Evolutionary conservation across 225 moss, liverwort and hornwort species (phyloP), one percentile per base, ranked within the genome.

Genomic region (Antitrichia curtipendula): DNA sequence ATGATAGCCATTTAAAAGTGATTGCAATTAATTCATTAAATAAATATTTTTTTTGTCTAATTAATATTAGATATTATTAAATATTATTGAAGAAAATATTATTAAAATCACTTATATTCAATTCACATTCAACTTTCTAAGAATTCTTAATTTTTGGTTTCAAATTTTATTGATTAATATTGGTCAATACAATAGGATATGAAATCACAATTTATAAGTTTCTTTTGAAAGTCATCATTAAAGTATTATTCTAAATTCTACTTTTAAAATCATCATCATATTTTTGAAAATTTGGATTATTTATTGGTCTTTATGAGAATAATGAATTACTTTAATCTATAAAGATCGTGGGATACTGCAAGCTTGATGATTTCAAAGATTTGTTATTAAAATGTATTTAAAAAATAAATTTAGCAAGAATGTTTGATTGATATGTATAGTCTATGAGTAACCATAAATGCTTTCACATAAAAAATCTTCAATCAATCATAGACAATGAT

Each of bases 31-130:
- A 66, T 66, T n/a, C 1, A 4, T 0, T n/a, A n/a, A n/a, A 21
- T 12, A 11, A n/a, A n/a, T 4, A 4, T 2, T n/a, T 66, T n/a
- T n/a, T 22, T 21, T n/a, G 12, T 0, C n/a, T 21, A n/a, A 2
- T 66, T 66, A 66, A 65, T 0, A 2, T 0, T 12, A 0, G 2
- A 66, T 4, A n/a, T 21, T 18, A 66, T 12, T 0, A 7, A 65
- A 7, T 66, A 12, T n/a, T 4, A 12, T 21, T 19, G 32, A 19
- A 12, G 21, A 20, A 12, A 20, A n/a, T 9, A 21, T 20, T 21
- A 21, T 66, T n/a, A 2, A 66, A 66, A n/a, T 66, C 21, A 66
- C 2, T n/a, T 7, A 21, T 66, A 21, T n/a, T 66, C 1, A n/a
- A 66, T 66, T 66, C 0, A 7, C 7, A n/a, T n/a, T 12, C 21